phyloP scores from a whole-genome alignment of 2,329 filamentous ascomycete species.

The Aspergillus flavus region DNA sequence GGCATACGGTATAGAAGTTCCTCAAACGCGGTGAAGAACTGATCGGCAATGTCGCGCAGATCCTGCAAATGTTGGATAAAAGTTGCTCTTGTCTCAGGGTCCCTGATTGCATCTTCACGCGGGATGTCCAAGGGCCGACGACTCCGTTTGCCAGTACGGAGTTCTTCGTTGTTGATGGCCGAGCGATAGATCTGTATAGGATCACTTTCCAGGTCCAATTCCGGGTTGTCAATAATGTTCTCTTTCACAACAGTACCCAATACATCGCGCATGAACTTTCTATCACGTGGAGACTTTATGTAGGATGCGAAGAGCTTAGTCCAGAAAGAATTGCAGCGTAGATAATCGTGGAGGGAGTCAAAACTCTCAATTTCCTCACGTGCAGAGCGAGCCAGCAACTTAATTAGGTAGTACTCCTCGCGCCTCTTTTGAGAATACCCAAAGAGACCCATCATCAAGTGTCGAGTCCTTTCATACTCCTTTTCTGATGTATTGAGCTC shows the following conservation, averaged over 20 bases:
- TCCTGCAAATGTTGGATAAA: conserved; percentile 96
- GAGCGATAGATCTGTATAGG: conserved; percentile 96
- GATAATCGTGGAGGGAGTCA: conserved; percentile 75
- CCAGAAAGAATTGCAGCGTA: conserved; percentile 93
- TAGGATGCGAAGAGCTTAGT: conserved; percentile 83
- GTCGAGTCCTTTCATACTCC: conserved; percentile 88
- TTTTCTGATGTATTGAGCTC: conserved; percentile 86
- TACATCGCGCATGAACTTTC: conserved; percentile 87
- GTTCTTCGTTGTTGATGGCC: conserved; percentile 94
- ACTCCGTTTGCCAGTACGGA: conserved; percentile 84
- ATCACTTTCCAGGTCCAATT: conserved; percentile 91
- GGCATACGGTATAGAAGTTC: conserved; percentile 86
- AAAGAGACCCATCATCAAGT: conserved; percentile 93
- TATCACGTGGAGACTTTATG: conserved; percentile 84
- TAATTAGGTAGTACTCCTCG: conserved; percentile 95
- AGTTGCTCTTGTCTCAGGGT: conserved; percentile 85
- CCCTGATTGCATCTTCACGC: conserved; percentile 91
- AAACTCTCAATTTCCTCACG: conserved; percentile 82
- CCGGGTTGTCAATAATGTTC: conserved; percentile 89
- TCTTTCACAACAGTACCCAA: conserved; percentile 83
- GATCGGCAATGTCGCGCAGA: conserved; percentile 89
- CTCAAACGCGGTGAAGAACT: conserved; percentile 80
- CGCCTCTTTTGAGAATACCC: conserved; percentile 95
- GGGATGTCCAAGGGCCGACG: conserved; percentile 80
- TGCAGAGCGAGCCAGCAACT: conserved; percentile 79